These are phyloP conservation scores for Xylaria nigripes DNA, from an alignment of 495 filamentous ascomycete species.

Conservation along the genomic window DNA sequence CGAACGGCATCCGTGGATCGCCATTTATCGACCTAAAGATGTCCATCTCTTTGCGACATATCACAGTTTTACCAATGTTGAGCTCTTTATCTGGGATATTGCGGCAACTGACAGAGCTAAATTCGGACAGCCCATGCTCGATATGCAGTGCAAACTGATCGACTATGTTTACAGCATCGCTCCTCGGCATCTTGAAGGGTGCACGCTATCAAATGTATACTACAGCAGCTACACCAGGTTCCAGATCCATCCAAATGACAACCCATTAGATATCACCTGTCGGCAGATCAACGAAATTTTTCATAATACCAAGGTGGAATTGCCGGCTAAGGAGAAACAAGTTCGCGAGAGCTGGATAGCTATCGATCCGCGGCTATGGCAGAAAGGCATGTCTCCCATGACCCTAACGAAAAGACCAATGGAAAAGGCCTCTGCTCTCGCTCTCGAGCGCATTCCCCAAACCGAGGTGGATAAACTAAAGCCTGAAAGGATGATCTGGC, in stretches of 20 bases:
- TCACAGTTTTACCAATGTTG: constrained; percentile 11
- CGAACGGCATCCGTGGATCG: constrained; percentile 36
- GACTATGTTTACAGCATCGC: constrained; percentile 21
- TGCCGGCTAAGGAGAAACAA: constrained; percentile 22
- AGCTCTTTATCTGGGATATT: constrained; percentile 44
- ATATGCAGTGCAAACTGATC: constrained; percentile 35
- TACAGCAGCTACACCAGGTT: constrained; percentile 23
- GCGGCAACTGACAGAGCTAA: constrained; percentile 13
- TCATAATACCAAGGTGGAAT: constrained; percentile 13
- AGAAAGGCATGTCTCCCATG: constrained; percentile 1
- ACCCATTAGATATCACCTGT: constrained; percentile 13
- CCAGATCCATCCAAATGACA: not conserved
- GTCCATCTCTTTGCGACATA: constrained; percentile 12
- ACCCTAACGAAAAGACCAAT: not conserved
- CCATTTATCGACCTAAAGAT: constrained; percentile 30
- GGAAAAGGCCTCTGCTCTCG: not conserved
- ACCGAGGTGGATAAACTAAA: constrained; percentile 16
- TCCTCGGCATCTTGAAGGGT: constrained; percentile 16
- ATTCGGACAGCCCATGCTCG: constrained; percentile 17
- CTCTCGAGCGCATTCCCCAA: constrained; percentile 9
- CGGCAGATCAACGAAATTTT: constrained; percentile 16
- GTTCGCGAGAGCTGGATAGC: constrained; percentile 17
- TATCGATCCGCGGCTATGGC: constrained; percentile 1
- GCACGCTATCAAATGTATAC: constrained; percentile 30
- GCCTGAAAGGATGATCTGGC: constrained; percentile 33